Evolutionary conservation across 129 eudicot genomes (phyloP).

Genomic region (Daucus carota): DH1_v3.0 NC_030381.2:4968001-4968500

Average conservation of each 20-base stretch:
- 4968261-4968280: neutral
- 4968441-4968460: neutral
- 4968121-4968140: slow-evolving; percentile 49
- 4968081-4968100: slow-evolving; percentile 95
- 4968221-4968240: neutral
- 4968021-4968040: slow-evolving; percentile 85
- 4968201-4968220: slow-evolving; percentile 36
- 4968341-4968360: neutral
- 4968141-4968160: slow-evolving; percentile 57
- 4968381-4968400: neutral
- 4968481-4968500: too few species aligned
- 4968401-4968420: neutral
- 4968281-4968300: neutral
- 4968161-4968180: slow-evolving; percentile 94
- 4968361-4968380: neutral
- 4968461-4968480: neutral
- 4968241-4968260: neutral
- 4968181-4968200: slow-evolving; percentile 90
- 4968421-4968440: neutral
- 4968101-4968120: slow-evolving; percentile 67
- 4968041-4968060: slow-evolving; percentile 98
- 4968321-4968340: neutral
- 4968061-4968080: slow-evolving; percentile 89
- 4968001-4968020: neutral
- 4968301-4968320: neutral